Percentiles rank a stretch among this genome's conserved stretches.
Evolutionary conservation across 2,329 filamentous ascomycete genomes (phyloP).

Genomic region (Meredithiella fracta): DNA sequence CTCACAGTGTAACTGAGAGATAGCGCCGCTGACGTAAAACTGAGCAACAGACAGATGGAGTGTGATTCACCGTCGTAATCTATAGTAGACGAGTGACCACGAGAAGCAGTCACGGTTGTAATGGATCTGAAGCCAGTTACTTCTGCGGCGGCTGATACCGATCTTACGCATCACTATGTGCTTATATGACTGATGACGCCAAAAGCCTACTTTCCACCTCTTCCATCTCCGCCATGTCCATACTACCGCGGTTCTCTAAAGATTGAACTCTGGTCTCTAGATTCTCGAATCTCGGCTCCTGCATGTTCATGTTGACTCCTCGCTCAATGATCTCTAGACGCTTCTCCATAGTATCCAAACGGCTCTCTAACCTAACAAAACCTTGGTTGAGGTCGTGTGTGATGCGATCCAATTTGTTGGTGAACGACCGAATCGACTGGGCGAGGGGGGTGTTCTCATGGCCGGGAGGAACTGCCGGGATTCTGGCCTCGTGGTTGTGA

Average conservation of each 20-base stretch:
- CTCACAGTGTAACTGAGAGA: too few species aligned
- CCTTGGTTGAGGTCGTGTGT: conserved; percentile 39
- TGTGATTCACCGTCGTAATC: too few species aligned
- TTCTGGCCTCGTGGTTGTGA: conserved; percentile 44
- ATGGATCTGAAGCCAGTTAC: too few species aligned
- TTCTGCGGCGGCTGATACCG: too few species aligned
- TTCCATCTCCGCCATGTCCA: conserved; percentile 26
- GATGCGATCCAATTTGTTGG: conserved; percentile 43
- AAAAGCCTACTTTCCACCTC: conserved; percentile 29
- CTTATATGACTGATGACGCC: conserved; percentile 17
- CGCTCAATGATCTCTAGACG: conserved; percentile 38
- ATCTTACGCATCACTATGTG: not conserved
- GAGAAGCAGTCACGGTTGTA: too few species aligned
- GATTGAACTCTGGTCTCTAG: conserved; percentile 28
- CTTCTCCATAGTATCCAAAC: conserved; percentile 36
- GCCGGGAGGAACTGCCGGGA: conserved; percentile 35
- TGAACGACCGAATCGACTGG: conserved; percentile 40
- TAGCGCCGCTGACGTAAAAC: too few species aligned
- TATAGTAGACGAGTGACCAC: too few species aligned
- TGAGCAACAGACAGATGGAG: too few species aligned
- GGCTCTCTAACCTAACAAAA: conserved; percentile 33
- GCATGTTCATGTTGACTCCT: conserved; percentile 23
- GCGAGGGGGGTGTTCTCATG: conserved; percentile 42
- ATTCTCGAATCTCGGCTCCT: conserved; percentile 30
- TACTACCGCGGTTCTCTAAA: conserved; percentile 21